Conservation (phyloP, 2,329 filamentous ascomycete species). For the Trichocomaceae sp. region DNA sequence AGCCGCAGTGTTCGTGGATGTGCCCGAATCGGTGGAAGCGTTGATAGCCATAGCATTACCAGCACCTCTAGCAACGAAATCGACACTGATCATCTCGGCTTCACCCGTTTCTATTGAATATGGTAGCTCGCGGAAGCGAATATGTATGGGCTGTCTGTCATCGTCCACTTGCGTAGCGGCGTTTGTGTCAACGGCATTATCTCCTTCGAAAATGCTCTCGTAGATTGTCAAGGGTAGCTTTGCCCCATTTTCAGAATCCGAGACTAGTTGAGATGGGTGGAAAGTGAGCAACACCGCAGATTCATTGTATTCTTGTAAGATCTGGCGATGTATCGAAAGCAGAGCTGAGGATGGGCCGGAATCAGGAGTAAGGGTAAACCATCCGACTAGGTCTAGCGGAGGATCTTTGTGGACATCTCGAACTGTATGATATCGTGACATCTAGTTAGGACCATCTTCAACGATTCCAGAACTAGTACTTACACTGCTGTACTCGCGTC, state of each 20-base stretch:
- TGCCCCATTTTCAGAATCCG: constrained; percentile 56
- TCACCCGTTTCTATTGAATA: constrained; percentile 91
- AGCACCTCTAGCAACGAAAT: constrained; percentile 80
- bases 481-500: constrained; percentile 77
- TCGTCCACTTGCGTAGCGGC: constrained; percentile 69
- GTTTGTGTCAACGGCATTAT: constrained; percentile 51
- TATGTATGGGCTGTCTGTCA: constrained; percentile 48
- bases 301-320: constrained; percentile 71
- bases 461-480: constrained; percentile 24
- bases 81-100: constrained; percentile 95
- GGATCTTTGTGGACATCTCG: constrained; percentile 81
- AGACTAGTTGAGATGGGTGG: constrained; percentile 57
- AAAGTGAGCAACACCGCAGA: constrained; percentile 83
- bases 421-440: constrained; percentile 54
- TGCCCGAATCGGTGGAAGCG: constrained; percentile 14
- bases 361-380: constrained; percentile 73
- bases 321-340: constrained; percentile 69
- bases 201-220: constrained; percentile 73
- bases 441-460: constrained; percentile 8
- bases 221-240: constrained; percentile 87
- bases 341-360: constrained; percentile 62
- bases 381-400: constrained; percentile 78
- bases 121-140: constrained; percentile 74
- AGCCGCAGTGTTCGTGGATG: constrained; percentile 22
- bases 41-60: constrained; percentile 66